phyloP scores from a whole-genome alignment of 1,284 basidiomycete genomes.

The Marasmius sp. region DNA sequence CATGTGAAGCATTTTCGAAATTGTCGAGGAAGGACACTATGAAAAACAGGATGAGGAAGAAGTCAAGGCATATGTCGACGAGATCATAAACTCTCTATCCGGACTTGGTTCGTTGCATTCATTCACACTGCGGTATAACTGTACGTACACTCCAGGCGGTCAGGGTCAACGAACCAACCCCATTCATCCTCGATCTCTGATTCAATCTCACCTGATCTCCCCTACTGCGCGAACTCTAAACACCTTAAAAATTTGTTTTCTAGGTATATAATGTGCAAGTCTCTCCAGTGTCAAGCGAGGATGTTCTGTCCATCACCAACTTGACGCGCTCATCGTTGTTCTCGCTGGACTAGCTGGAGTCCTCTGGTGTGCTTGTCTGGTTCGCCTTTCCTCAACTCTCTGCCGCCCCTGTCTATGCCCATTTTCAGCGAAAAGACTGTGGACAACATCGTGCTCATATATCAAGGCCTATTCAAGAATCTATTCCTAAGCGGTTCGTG shows the following conservation, averaged over 20 bases:
- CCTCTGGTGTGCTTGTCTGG: too few species aligned
- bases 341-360: neutral
- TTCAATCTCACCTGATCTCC: neutral
- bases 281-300: neutral
- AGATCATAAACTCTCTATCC: neutral
- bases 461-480: too few species aligned
- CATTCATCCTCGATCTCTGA: neutral
- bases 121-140: neutral
- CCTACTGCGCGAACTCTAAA: neutral
- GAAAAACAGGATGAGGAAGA: neutral
- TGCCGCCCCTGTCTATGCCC: too few species aligned
- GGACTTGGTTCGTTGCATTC: neutral
- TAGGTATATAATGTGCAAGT: neutral
- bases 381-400: too few species aligned
- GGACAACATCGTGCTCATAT: too few species aligned
- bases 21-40: too few species aligned
- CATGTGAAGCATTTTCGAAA: slow-evolving; percentile 35
- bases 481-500: too few species aligned
- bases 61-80: neutral
- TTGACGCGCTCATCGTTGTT: neutral
- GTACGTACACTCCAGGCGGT: neutral
- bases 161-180: neutral
- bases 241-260: slow-evolving; percentile 3
- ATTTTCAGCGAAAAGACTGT: too few species aligned
- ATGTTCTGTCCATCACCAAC: neutral